A percentile compares a stretch with the other conserved stretches of the same genome.
Evolutionary conservation across 768 basidiomycete genomes (phyloP).

Genomic region (Grammothele lineata): DNA sequence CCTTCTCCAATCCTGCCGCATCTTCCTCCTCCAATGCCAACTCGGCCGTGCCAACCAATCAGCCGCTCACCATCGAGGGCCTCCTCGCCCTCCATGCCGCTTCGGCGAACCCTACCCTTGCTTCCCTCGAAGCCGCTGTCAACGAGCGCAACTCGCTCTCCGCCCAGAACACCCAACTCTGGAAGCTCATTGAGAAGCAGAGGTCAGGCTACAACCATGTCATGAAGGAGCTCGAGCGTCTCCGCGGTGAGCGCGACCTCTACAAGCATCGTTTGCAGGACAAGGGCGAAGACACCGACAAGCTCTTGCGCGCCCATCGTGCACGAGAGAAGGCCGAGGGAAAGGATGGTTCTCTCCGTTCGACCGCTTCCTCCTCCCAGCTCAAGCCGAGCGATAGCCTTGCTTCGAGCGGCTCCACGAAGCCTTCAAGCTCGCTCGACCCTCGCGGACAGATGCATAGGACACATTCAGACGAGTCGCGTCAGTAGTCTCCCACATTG

Average conservation of each 20-base stretch:
- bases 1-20: conserved; percentile 21
- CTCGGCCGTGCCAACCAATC: conserved; percentile 23
- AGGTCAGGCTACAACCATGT: conserved; percentile 75
- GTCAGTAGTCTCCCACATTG: conserved; percentile 21
- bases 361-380: conserved; percentile 28
- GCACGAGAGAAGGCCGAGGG: conserved; percentile 27
- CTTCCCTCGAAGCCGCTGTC: conserved; percentile 73
- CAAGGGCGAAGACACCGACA: conserved; percentile 43
- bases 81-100: conserved; percentile 53
- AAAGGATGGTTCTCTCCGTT: conserved; percentile 24
- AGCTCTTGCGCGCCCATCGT: conserved; percentile 27
- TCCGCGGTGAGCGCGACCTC: conserved; percentile 74
- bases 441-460: conserved; percentile 21
- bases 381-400: conserved; percentile 23
- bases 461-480: conserved; percentile 30
- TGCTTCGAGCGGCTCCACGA: conserved; percentile 9
- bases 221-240: conserved; percentile 80
- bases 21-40: conserved; percentile 11
- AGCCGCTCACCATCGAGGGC: conserved; percentile 45
- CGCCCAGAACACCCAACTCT: conserved; percentile 84
- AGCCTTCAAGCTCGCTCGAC: conserved; percentile 19
- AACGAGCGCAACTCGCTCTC: conserved; percentile 78
- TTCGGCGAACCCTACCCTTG: conserved; percentile 46
- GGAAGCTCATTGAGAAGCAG: conserved; percentile 95
- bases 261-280: conserved; percentile 37